Conservation (phyloP, 2,329 filamentous ascomycete genomes). For the Arthrobotrys sphaeroides region DNA sequence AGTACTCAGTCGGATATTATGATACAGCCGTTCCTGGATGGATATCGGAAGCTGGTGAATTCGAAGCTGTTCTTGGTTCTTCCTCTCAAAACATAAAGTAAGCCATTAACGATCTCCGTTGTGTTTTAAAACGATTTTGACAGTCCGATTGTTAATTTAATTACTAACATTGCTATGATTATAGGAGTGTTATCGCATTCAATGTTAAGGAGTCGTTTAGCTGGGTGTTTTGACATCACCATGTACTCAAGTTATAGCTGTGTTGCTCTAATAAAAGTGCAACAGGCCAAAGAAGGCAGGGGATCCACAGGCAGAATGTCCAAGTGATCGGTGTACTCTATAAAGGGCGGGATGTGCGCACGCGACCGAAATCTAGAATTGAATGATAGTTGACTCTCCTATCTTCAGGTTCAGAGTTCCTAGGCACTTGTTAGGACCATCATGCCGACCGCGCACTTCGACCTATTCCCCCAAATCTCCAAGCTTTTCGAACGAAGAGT, state of each 20-base stretch:
- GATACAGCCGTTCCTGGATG: slow-evolving; percentile 69
- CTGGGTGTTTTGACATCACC: slow-evolving; percentile 73
- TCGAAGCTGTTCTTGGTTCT: slow-evolving; percentile 70
- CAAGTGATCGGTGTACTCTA: no score
- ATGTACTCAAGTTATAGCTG: no score
- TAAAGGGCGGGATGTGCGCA: not conserved
- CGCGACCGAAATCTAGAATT: not conserved
- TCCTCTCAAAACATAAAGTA: slow-evolving; percentile 73
- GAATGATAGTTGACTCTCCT: not conserved
- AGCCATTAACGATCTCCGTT: slow-evolving; percentile 55
- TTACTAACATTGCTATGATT: slow-evolving; percentile 57
- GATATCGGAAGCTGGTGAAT: slow-evolving; percentile 73
- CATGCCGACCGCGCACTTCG: slow-evolving; percentile 11
- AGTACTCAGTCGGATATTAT: slow-evolving; percentile 69
- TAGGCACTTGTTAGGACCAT: no score
- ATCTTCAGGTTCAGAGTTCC: not conserved
- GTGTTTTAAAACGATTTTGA: not conserved
- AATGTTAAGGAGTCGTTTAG: slow-evolving; percentile 72
- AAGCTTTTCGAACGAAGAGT: slow-evolving; percentile 29
- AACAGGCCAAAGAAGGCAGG: no score
- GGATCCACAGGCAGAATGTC: no score
- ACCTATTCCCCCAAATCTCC: slow-evolving; percentile 15
- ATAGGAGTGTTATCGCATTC: slow-evolving; percentile 66
- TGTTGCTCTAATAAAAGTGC: no score
- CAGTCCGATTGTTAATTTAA: not conserved